Conservation (phyloP, 2,329 filamentous ascomycete genomes). For the Sporothrix pseudoabietina region DNA sequence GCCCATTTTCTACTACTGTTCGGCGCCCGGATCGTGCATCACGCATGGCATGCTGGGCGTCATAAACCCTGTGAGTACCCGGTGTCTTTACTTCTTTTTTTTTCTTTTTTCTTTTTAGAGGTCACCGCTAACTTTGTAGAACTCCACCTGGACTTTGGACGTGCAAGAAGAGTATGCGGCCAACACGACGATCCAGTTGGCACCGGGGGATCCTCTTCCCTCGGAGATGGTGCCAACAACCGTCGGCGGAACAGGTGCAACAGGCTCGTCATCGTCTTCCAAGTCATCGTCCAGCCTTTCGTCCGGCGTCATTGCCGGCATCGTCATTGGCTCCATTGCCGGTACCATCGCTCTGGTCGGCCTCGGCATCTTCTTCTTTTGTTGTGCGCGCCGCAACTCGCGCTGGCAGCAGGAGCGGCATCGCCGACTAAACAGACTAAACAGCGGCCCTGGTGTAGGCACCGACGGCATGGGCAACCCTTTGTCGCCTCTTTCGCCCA, state of each 20-base stretch:
- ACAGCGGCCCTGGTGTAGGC: background rate
- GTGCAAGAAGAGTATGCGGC: constrained; percentile 52
- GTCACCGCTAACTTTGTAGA: constrained; percentile 38
- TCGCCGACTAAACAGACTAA: background rate
- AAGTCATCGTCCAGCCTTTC: constrained; percentile 27
- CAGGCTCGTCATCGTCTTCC: constrained; percentile 11
- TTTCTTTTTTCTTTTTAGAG: no score
- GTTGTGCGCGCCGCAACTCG: constrained; percentile 39
- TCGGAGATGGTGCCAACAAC: constrained; percentile 44
- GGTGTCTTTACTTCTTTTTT: no score
- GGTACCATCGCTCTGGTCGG: constrained; percentile 48
- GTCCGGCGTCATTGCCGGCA: constrained; percentile 60
- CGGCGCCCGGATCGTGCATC: constrained; percentile 66
- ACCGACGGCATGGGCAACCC: background rate
- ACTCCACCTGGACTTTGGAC: constrained; percentile 51
- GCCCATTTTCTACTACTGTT: constrained; percentile 71
- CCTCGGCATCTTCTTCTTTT: constrained; percentile 53
- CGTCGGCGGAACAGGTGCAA: constrained; percentile 30
- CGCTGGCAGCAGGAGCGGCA: constrained; percentile 7
- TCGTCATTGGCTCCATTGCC: constrained; percentile 55
- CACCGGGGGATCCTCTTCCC: constrained; percentile 59
- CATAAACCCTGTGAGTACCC: constrained; percentile 64
- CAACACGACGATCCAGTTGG: constrained; percentile 55
- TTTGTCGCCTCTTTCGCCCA: constrained; percentile 11
- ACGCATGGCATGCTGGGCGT: constrained; percentile 72